Evolutionary conservation across 192 early-diverging fungal species (phyloP).

Genomic region (Phlyctochytrium planicorne): DNA sequence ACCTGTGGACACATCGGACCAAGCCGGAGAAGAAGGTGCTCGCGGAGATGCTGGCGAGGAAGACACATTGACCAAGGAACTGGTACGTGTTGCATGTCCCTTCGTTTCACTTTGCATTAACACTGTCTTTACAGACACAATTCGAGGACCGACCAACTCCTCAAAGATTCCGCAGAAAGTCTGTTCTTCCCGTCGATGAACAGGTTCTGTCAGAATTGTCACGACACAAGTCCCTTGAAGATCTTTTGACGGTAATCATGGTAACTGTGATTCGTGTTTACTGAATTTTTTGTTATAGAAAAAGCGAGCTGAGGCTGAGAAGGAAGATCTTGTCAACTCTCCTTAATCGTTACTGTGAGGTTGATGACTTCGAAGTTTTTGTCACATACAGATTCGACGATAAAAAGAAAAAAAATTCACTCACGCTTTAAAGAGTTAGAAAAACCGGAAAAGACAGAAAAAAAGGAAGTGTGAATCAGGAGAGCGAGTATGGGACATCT

Average conservation of each 20-base stretch:
- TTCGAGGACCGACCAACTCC: conserved; percentile 54
- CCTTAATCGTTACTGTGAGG: too few species aligned
- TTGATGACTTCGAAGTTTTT: too few species aligned
- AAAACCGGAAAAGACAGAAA: too few species aligned
- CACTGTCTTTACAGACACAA: conserved; percentile 34
- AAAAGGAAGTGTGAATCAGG: too few species aligned
- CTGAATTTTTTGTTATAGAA: not conserved
- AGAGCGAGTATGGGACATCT: too few species aligned
- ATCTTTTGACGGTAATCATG: conserved; percentile 29
- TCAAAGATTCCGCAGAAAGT: conserved; percentile 61
- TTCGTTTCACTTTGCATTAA: not conserved
- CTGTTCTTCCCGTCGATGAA: conserved; percentile 66
- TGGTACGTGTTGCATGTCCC: conserved; percentile 24
- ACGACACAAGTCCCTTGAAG: conserved; percentile 60
- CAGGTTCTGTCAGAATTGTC: conserved; percentile 57
- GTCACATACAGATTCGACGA: too few species aligned
- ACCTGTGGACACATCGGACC: conserved; percentile 13
- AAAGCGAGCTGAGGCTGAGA: not conserved
- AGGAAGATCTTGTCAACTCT: not conserved
- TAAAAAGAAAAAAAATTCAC: too few species aligned
- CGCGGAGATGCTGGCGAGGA: conserved; percentile 46
- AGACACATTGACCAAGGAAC: conserved; percentile 40
- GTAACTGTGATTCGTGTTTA: not conserved
- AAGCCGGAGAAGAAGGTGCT: conserved; percentile 14
- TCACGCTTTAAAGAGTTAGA: too few species aligned